Evolutionary conservation across 371 early-diverging fungal genomes (phyloP).

Genomic region (Mucor mucedo): DNA sequence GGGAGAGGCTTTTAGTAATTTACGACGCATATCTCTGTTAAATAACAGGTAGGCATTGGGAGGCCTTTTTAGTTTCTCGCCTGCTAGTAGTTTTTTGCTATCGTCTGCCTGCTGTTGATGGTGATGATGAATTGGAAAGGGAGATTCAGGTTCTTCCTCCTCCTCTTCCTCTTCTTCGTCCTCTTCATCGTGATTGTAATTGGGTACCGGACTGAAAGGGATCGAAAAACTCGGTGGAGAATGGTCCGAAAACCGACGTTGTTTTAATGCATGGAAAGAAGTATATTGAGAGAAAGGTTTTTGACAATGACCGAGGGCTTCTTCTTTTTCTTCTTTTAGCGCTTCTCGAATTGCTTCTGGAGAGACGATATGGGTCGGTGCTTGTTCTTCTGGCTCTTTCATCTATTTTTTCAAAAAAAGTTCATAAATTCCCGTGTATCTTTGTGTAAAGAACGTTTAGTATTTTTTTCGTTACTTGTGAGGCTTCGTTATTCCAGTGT

Average conservation of each 20-base stretch:
- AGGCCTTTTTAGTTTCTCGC: constrained; percentile 56
- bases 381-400: constrained; percentile 7
- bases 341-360: constrained; percentile 52
- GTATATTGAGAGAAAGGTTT: constrained; percentile 27
- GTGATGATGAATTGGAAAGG: neutral
- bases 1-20: constrained; percentile 55
- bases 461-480: constrained; percentile 15
- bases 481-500: constrained; percentile 21
- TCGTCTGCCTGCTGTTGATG: neutral
- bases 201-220: constrained; percentile 11
- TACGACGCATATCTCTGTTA: constrained; percentile 63
- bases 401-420: neutral
- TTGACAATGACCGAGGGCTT: constrained; percentile 32
- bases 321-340: constrained; percentile 50
- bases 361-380: constrained; percentile 45
- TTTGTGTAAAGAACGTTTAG: no score
- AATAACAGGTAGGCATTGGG: constrained; percentile 71
- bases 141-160: constrained; percentile 5
- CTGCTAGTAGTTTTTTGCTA: neutral
- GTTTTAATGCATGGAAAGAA: constrained; percentile 30
- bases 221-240: constrained; percentile 11
- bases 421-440: no score
- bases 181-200: constrained; percentile 5
- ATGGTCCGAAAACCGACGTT: constrained; percentile 15
- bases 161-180: neutral